A percentile compares a stretch with the other conserved stretches of the same genome.
Conservation (phyloP, 371 early-diverging fungal species). For the Mucor racemosus region DNA sequence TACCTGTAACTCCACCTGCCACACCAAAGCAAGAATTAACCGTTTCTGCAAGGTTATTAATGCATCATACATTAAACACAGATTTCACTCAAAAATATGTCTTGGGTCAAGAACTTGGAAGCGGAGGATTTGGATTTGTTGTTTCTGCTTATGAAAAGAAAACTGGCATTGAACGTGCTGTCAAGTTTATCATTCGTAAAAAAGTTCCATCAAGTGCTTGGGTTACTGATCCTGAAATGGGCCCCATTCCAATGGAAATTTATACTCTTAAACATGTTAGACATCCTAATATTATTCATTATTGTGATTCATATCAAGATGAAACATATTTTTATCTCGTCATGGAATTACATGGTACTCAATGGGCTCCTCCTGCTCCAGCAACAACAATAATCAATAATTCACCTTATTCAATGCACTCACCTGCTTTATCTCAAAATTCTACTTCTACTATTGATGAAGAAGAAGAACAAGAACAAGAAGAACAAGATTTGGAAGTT, state of each 20-base stretch:
- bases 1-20: constrained; percentile 19
- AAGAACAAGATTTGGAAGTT: constrained; percentile 22
- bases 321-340: constrained; percentile 70
- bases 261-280: constrained; percentile 69
- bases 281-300: constrained; percentile 75
- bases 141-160: constrained; percentile 62
- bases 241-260: constrained; percentile 77
- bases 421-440: constrained; percentile 37
- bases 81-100: constrained; percentile 59
- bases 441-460: constrained; percentile 38
- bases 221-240: constrained; percentile 65
- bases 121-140: constrained; percentile 85
- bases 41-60: constrained; percentile 51
- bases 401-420: constrained; percentile 15
- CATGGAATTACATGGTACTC: constrained; percentile 80
- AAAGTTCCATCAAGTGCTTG: constrained; percentile 68
- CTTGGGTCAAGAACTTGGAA: constrained; percentile 73
- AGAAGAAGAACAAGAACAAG: constrained; percentile 20
- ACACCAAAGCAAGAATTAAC: constrained; percentile 38
- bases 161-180: constrained; percentile 69
- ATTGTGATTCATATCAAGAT: constrained; percentile 71
- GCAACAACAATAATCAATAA: constrained; percentile 2
- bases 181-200: constrained; percentile 78
- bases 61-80: constrained; percentile 47
- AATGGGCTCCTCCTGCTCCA: constrained; percentile 50